phyloP scores from a whole-genome alignment of 306 rosid species.

The Luffa acutangula region DNA sequence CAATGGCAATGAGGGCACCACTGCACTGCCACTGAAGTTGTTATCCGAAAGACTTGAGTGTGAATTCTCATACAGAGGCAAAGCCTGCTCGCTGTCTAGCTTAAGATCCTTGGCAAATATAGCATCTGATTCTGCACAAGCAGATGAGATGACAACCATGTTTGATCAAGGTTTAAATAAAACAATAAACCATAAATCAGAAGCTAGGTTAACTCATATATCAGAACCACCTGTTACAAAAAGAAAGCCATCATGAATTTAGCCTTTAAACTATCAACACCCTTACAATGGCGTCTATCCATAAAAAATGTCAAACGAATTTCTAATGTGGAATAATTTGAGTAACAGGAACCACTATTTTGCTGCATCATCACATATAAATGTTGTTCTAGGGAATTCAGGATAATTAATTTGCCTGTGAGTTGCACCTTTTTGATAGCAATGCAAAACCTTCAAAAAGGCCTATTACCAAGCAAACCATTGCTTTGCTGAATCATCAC shows the following conservation, averaged over 20 bases:
- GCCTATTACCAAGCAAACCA: neutral
- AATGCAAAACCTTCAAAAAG: neutral
- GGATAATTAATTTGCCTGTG: neutral
- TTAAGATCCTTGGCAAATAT: conserved; percentile 22
- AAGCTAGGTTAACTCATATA: neutral
- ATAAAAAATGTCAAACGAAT: neutral
- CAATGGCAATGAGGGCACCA: conserved; percentile 63
- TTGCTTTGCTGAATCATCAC: neutral
- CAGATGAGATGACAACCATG: conserved; percentile 5
- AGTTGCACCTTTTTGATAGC: neutral
- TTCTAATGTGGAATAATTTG: neutral
- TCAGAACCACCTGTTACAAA: neutral
- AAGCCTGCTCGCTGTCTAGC: conserved; percentile 17
- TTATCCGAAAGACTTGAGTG: conserved; percentile 17
- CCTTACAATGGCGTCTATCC: neutral
- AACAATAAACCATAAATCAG: conserved; percentile 9
- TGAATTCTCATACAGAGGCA: conserved; percentile 34
- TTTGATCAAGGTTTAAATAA: neutral
- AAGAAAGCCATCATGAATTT: neutral
- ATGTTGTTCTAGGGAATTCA: neutral
- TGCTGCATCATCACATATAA: neutral
- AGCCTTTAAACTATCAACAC: neutral
- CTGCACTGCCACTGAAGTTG: conserved; percentile 37
- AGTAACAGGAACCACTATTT: neutral
- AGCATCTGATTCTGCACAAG: conserved; percentile 28